These are phyloP conservation scores for Aspergillus fijiensis DNA, from an alignment of 2,329 filamentous ascomycete genomes.

Conservation along the genomic window DNA sequence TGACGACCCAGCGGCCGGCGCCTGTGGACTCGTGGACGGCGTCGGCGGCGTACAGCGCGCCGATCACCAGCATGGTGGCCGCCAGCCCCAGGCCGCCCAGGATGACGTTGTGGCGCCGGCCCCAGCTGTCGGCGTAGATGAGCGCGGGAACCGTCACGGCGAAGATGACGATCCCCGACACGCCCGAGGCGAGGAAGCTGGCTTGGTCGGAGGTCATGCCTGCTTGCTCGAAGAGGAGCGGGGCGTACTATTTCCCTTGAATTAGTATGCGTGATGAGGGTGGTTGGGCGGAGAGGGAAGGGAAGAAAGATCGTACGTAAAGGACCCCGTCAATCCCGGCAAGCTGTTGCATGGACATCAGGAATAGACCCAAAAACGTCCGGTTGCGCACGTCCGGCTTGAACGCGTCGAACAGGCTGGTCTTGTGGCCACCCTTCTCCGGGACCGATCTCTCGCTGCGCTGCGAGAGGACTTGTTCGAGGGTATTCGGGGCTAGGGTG, in stretches of 20 bases:
- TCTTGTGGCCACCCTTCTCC: constrained; percentile 1
- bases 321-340: constrained; percentile 63
- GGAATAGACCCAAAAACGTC: constrained; percentile 55
- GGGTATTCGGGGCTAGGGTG: background rate
- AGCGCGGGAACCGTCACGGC: constrained; percentile 57
- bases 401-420: constrained; percentile 35
- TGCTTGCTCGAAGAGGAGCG: constrained; percentile 59
- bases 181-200: constrained; percentile 61
- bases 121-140: constrained; percentile 58
- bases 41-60: constrained; percentile 33
- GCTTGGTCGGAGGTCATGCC: constrained; percentile 55
- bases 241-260: constrained; percentile 52
- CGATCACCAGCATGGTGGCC: constrained; percentile 37
- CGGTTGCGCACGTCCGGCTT: constrained; percentile 47
- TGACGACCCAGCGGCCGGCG: constrained; percentile 31
- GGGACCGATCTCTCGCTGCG: background rate
- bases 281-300: background rate
- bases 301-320: constrained; percentile 44
- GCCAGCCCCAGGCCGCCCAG: too few species aligned
- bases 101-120: constrained; percentile 36
- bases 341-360: constrained; percentile 61
- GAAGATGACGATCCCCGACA: constrained; percentile 60
- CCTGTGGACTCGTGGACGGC: constrained; percentile 29
- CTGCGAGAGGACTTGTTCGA: background rate
- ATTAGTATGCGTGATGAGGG: too few species aligned